A percentile compares a stretch with the other conserved stretches of the same genome.
Evolutionary conservation across 176 grass and related monocot genomes (phyloP).

Genomic region (Aegilops tauschii): DNA sequence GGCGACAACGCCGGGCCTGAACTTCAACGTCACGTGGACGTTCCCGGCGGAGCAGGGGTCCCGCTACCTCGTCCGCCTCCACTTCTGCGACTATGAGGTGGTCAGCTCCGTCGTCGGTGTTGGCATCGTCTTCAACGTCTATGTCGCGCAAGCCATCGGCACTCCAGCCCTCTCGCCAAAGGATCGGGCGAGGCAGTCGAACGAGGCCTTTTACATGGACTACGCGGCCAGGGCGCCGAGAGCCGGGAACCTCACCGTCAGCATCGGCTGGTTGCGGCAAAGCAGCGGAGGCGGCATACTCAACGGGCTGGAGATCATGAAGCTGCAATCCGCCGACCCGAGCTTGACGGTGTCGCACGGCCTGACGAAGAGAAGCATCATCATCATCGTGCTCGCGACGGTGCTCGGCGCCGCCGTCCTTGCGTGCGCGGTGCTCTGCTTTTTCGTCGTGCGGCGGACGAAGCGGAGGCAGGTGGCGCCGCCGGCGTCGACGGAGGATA

Average conservation of each 20-base stretch:
- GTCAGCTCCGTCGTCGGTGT: neutral
- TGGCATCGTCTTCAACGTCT: conserved; percentile 43
- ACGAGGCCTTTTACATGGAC: conserved; percentile 38
- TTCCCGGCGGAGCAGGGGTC: conserved; percentile 32
- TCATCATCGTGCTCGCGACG: conserved; percentile 13
- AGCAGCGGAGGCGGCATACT: conserved; percentile 31
- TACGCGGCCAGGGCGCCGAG: conserved; percentile 15
- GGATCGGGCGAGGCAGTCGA: neutral
- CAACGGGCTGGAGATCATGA: conserved; percentile 88
- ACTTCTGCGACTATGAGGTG: conserved; percentile 69
- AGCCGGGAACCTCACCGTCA: conserved; percentile 45
- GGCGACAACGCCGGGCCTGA: neutral
- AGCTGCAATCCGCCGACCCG: neutral
- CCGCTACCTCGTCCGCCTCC: conserved; percentile 57
- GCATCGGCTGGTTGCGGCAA: neutral
- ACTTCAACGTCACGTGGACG: conserved; percentile 67
- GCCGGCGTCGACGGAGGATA: conserved; percentile 30
- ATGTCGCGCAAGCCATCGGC: conserved; percentile 30
- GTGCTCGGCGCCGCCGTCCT: conserved; percentile 36
- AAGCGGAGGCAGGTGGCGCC: conserved; percentile 1
- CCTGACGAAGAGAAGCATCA: neutral
- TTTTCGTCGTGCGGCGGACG: conserved; percentile 2
- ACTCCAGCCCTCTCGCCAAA: neutral
- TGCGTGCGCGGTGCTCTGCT: neutral
- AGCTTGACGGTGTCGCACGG: neutral